phyloP scores from a whole-genome alignment of 176 grass and related monocot species.

The Calamus simplicifolius region DNA sequence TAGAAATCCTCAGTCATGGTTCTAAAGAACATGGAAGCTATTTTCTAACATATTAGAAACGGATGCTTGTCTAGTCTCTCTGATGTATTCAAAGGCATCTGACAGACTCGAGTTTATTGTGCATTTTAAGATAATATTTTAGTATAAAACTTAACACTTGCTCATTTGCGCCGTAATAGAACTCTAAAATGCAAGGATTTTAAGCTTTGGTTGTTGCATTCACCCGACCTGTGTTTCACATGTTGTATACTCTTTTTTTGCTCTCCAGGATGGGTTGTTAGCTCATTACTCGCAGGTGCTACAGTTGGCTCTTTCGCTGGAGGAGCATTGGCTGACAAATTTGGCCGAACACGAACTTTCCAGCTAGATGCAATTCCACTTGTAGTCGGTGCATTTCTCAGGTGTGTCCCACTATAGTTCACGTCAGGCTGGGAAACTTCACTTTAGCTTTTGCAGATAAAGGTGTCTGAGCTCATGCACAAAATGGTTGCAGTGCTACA shows the following conservation, averaged over 20 bases:
- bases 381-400: conserved; percentile 79
- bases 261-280: conserved; percentile 85
- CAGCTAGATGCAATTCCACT: conserved; percentile 85
- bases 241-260: neutral
- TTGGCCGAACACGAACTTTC: conserved; percentile 89
- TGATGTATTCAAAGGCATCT: too few relatives aligned
- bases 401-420: conserved; percentile 25
- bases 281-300: conserved; percentile 77
- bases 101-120: too few relatives aligned
- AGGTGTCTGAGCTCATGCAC: conserved; percentile 1
- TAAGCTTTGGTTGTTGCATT: too few relatives aligned
- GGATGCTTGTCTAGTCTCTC: too few relatives aligned
- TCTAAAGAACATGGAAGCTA: too few relatives aligned
- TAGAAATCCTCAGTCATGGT: too few relatives aligned
- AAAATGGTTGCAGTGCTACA: conserved; percentile 53
- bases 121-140: too few relatives aligned
- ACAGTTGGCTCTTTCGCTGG: conserved; percentile 91
- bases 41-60: too few relatives aligned
- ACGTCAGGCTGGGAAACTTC: neutral
- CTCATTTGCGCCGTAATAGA: too few relatives aligned
- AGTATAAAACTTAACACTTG: too few relatives aligned
- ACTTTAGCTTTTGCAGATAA: conserved; percentile 1
- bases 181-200: too few relatives aligned
- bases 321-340: conserved; percentile 90
- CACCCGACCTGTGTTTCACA: too few relatives aligned